Evolutionary conservation across 1,139 yeast genomes (phyloP).

Genomic region (Hyphopichia wangnamkhiaoensis): DNA sequence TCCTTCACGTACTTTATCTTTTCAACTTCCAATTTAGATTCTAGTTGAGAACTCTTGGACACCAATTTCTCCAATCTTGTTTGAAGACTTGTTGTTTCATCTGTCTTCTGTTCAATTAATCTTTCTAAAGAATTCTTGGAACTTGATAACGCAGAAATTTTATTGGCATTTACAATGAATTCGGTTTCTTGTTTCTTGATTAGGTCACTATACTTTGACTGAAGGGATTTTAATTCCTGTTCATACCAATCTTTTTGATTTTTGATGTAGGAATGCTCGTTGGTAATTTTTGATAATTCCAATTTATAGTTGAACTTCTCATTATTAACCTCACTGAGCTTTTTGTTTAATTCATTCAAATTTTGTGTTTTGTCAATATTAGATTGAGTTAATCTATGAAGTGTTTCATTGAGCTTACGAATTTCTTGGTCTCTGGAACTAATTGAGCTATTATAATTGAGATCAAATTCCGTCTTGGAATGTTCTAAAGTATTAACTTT

Average conservation of each 20-base stretch:
- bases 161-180: slow-evolving; percentile 28
- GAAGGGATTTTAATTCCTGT: slow-evolving; percentile 41
- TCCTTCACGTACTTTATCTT: slow-evolving; percentile 64
- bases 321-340: slow-evolving; percentile 36
- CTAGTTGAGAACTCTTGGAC: slow-evolving; percentile 33
- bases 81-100: slow-evolving; percentile 17
- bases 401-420: slow-evolving; percentile 50
- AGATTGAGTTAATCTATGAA: slow-evolving; percentile 49
- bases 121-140: slow-evolving; percentile 25
- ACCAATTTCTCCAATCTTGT: slow-evolving; percentile 47
- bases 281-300: slow-evolving; percentile 39
- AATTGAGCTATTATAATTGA: slow-evolving; percentile 6
- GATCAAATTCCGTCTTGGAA: slow-evolving; percentile 4
- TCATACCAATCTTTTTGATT: slow-evolving; percentile 53
- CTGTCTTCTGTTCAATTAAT: slow-evolving; percentile 18
- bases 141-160: slow-evolving; percentile 28
- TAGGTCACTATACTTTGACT: slow-evolving; percentile 38
- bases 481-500: slow-evolving; percentile 20
- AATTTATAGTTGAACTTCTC: slow-evolving; percentile 44
- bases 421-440: slow-evolving; percentile 40
- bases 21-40: slow-evolving; percentile 27
- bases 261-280: slow-evolving; percentile 35
- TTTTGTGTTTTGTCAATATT: slow-evolving; percentile 49
- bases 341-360: slow-evolving; percentile 38
- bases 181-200: slow-evolving; percentile 44